These are phyloP conservation scores for Forsythia viridissima DNA, from an alignment of 257 asterid species.

Conservation along the genomic window DNA sequence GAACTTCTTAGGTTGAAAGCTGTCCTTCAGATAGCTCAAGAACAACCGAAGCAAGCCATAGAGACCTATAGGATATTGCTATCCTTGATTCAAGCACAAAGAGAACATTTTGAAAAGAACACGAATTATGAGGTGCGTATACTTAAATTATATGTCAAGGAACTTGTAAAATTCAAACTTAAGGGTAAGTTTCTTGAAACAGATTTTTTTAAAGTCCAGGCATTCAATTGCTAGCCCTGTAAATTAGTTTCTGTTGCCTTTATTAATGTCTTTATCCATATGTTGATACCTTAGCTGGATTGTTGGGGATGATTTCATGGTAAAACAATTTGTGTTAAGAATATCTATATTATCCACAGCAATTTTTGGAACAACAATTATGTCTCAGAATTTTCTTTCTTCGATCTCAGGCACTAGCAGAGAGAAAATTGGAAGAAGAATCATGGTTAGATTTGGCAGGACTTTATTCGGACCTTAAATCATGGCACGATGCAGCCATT, in stretches of 20 bases:
- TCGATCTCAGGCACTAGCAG: conserved; percentile 38
- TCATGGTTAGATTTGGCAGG: conserved; percentile 91
- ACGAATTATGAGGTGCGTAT: conserved; percentile 36
- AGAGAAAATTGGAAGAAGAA: conserved; percentile 56
- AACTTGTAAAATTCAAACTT: background rate
- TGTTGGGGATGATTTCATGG: too few relatives aligned
- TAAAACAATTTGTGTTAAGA: too few relatives aligned
- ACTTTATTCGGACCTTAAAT: conserved; percentile 59
- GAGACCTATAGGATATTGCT: conserved; percentile 76
- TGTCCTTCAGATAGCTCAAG: conserved; percentile 60
- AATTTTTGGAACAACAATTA: background rate
- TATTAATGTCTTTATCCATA: too few relatives aligned
- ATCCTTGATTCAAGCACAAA: conserved; percentile 60
- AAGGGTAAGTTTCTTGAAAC: too few relatives aligned
- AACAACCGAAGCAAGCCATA: conserved; percentile 79
- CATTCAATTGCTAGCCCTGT: too few relatives aligned
- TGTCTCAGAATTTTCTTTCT: conserved; percentile 2
- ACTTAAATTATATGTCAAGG: background rate
- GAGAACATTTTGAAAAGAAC: conserved; percentile 29
- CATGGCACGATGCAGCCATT: conserved; percentile 64
- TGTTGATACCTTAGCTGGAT: background rate
- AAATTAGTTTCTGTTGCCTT: too few relatives aligned
- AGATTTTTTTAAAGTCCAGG: too few relatives aligned
- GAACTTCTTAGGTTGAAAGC: conserved; percentile 82
- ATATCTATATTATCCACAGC: background rate